These are phyloP conservation scores for Hortiboletus flavorubellus DNA, from an alignment of 768 basidiomycete species.

Conservation along the genomic window DNA sequence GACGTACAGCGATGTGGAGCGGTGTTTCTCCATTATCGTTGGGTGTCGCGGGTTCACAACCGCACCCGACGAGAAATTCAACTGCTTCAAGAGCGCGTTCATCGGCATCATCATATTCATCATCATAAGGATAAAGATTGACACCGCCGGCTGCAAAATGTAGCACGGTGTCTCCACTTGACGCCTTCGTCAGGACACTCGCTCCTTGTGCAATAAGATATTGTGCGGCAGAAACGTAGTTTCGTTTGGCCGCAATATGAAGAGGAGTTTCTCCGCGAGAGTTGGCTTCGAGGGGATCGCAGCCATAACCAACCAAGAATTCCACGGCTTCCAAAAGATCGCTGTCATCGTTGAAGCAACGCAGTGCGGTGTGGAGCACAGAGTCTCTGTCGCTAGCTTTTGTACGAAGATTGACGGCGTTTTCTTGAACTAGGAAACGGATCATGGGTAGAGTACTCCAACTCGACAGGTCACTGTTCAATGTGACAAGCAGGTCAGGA, in stretches of 20 bases:
- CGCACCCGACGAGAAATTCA: not conserved
- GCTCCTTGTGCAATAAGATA: slow-evolving; percentile 1
- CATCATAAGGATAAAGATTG: not conserved
- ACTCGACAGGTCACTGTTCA: not conserved
- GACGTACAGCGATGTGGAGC: not conserved
- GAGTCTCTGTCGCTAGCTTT: not conserved
- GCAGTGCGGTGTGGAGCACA: not conserved
- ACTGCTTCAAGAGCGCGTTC: not conserved
- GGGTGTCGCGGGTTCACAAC: not conserved
- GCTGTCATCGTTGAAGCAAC: not conserved
- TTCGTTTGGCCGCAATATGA: not conserved
- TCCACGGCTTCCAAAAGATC: not conserved
- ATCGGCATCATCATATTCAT: not conserved
- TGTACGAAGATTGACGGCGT: not conserved
- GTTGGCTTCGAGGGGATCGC: not conserved
- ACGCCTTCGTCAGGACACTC: not conserved
- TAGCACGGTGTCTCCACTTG: not conserved
- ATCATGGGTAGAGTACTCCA: not conserved
- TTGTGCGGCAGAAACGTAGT: not conserved
- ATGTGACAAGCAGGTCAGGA: not conserved
- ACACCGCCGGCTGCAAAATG: not conserved
- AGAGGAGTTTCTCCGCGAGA: not conserved
- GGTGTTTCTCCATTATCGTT: not conserved
- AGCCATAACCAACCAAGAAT: not conserved
- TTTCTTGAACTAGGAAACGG: not conserved